Evolutionary conservation across 23 red algal species (phyloP).

Genomic region (Gracilaria caudata): DNA sequence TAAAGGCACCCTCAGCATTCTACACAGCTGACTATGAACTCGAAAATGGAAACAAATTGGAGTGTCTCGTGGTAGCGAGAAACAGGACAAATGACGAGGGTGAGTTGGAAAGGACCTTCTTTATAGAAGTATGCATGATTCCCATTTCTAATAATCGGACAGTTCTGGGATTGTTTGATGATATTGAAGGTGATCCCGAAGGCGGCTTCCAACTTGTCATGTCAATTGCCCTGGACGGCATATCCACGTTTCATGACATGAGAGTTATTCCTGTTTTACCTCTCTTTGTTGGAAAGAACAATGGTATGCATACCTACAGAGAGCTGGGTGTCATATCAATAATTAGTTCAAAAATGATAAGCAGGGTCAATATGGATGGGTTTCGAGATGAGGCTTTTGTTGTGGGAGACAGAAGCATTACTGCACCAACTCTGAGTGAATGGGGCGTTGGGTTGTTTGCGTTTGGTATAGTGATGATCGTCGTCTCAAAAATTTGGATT

Average conservation of each 20-base stretch:
- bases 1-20: not conserved
- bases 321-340: not conserved
- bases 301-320: not conserved
- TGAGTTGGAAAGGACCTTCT: not conserved
- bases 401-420: not conserved
- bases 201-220: not conserved
- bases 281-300: not conserved
- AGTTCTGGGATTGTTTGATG: not conserved
- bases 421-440: not conserved
- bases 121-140: not conserved
- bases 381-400: not conserved
- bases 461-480: not conserved
- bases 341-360: not conserved
- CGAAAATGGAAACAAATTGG: not conserved
- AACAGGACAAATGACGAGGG: not conserved
- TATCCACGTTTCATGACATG: not conserved
- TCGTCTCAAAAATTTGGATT: not conserved
- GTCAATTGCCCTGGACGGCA: not conserved
- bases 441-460: not conserved
- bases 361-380: not conserved
- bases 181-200: not conserved
- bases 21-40: not conserved
- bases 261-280: not conserved
- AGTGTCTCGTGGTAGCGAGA: not conserved
- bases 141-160: not conserved